Evolutionary conservation across 768 basidiomycete species (phyloP).

Genomic region (Mycena crocata): DNA sequence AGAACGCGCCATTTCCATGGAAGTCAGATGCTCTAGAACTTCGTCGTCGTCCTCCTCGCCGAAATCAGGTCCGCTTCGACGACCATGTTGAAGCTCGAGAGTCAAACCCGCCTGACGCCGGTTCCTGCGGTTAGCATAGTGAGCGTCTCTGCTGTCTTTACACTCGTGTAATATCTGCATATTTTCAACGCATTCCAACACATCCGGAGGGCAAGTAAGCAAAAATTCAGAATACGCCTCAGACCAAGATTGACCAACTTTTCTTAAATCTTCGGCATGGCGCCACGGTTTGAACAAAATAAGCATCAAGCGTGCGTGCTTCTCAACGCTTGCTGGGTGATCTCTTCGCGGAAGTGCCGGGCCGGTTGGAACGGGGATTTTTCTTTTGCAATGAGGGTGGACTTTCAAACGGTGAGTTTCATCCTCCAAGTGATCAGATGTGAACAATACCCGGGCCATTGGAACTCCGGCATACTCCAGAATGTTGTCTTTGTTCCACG

Average conservation of each 20-base stretch:
- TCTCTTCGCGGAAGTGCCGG: not conserved
- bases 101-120: not conserved
- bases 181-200: slow-evolving; percentile 24
- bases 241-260: not conserved
- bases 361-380: not conserved
- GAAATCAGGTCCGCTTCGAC: not conserved
- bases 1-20: not conserved
- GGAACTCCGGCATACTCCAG: no score
- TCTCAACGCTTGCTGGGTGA: not conserved
- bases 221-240: slow-evolving; percentile 6
- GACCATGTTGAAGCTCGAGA: not conserved
- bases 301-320: slow-evolving; percentile 36
- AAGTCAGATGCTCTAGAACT: not conserved
- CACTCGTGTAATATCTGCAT: slow-evolving; percentile 17
- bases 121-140: not conserved
- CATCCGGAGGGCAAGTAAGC: not conserved
- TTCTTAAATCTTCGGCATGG: not conserved
- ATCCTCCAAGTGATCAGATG: no score
- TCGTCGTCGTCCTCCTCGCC: not conserved
- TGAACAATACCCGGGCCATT: no score
- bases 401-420: no score
- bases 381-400: no score
- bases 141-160: slow-evolving; percentile 18
- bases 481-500: no score
- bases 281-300: slow-evolving; percentile 44